A percentile compares a stretch with the other conserved stretches of the same genome.
Evolutionary conservation across 345 rosid genomes (phyloP).

Genomic region (Salix suchowensis): DNA sequence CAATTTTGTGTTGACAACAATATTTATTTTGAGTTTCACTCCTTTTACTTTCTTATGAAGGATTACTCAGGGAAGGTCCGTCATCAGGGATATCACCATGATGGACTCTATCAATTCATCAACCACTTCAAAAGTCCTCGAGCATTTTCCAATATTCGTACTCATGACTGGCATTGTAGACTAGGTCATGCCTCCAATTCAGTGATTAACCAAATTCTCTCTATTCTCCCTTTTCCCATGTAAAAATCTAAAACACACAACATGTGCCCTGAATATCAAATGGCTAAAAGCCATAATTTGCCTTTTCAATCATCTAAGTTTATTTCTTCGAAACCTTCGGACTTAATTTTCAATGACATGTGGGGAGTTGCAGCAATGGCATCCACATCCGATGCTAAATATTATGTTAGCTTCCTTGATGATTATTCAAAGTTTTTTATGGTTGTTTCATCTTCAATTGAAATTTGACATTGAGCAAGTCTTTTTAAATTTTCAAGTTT

Average conservation of each 20-base stretch:
- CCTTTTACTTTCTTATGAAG: neutral
- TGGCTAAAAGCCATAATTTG: neutral
- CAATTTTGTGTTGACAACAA: neutral
- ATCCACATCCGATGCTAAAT: neutral
- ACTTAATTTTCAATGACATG: no score
- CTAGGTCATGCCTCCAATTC: neutral
- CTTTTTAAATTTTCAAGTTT: no score
- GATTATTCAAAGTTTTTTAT: neutral
- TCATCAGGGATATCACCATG: neutral
- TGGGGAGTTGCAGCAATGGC: accelerated
- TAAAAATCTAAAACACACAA: no score
- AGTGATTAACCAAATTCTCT: neutral
- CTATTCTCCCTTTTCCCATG: accelerated
- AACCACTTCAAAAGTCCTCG: no score
- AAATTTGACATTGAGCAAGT: no score
- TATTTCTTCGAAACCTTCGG: accelerated
- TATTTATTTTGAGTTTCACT: neutral
- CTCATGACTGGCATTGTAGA: neutral
- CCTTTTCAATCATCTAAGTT: no score
- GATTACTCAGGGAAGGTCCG: neutral
- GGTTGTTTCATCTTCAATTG: neutral
- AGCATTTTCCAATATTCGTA: neutral
- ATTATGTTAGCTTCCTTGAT: no score
- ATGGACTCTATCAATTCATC: neutral
- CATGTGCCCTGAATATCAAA: neutral